A percentile compares a stretch with the other conserved stretches of the same genome.
These are phyloP conservation scores for Jasminum sambac DNA, from an alignment of 257 asterid species.

Conservation along the genomic window DNA sequence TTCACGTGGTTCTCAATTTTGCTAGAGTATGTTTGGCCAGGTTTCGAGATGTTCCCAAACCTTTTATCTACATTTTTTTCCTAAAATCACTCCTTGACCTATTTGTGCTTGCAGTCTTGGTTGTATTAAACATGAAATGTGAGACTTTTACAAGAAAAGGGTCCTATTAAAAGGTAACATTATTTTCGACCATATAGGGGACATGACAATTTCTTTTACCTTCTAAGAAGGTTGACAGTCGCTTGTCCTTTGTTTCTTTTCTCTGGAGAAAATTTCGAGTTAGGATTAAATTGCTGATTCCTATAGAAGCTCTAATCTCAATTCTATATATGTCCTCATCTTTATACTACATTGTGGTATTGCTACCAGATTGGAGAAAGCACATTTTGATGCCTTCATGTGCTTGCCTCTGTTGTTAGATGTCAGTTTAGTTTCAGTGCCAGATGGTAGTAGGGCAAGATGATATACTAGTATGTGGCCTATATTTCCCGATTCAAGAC, in stretches of 20 bases:
- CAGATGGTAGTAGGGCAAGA: not conserved
- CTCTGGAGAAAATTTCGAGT: not conserved
- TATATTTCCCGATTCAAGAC: not conserved
- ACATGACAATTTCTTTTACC: not conserved
- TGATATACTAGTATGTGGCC: not conserved
- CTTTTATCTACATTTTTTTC: no score
- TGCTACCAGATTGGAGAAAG: not conserved
- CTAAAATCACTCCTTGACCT: no score
- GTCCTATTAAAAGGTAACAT: not conserved
- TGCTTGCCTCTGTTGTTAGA: not conserved
- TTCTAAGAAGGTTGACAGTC: not conserved
- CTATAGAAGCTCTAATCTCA: not conserved
- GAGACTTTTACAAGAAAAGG: not conserved
- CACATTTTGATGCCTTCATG: not conserved
- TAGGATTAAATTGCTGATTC: not conserved
- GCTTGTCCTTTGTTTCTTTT: not conserved
- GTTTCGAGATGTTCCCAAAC: no score
- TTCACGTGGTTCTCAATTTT: not conserved
- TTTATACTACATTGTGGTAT: not conserved
- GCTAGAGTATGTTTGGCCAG: no score
- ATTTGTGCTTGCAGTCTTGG: no score
- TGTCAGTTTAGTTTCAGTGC: not conserved
- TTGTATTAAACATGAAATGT: not conserved
- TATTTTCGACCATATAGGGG: no score
- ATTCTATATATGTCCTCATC: not conserved